These are phyloP conservation scores for Thraustotheca clavata DNA, from an alignment of 352 stramenopile species.

Conservation along the genomic window DNA sequence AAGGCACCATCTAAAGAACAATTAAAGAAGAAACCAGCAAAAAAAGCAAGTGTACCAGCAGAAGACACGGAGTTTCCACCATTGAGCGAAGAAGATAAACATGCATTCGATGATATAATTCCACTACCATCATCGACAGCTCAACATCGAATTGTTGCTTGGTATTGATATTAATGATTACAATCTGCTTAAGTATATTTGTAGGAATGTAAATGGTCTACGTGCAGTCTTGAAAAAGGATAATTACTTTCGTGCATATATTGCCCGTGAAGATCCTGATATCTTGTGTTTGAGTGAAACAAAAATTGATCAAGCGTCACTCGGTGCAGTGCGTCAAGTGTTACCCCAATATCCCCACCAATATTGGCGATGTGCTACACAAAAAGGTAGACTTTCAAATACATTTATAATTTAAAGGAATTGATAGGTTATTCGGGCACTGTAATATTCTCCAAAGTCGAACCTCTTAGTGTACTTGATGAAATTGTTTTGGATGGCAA, in stretches of 20 bases:
- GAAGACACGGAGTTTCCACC: slow-evolving; percentile 16
- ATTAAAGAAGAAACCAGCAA: slow-evolving; percentile 19
- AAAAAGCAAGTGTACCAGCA: neutral
- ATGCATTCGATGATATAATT: neutral
- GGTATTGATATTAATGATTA: neutral
- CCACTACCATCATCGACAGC: neutral
- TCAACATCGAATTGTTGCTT: neutral
- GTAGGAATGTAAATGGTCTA: slow-evolving; percentile 76
- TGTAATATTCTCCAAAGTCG: slow-evolving; percentile 58
- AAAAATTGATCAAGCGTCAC: slow-evolving; percentile 66
- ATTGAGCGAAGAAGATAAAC: neutral
- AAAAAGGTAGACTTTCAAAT: slow-evolving; percentile 35
- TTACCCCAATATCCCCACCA: slow-evolving; percentile 66
- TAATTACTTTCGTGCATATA: slow-evolving; percentile 62
- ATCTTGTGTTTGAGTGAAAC: slow-evolving; percentile 81
- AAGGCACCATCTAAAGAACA: slow-evolving; percentile 4
- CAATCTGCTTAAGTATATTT: neutral
- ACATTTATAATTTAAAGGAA: neutral
- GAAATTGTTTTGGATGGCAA: slow-evolving; percentile 47
- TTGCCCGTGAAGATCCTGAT: slow-evolving; percentile 69
- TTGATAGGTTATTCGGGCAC: slow-evolving; percentile 54
- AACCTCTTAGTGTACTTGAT: slow-evolving; percentile 60
- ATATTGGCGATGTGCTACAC: slow-evolving; percentile 64
- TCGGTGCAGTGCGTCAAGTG: slow-evolving; percentile 47
- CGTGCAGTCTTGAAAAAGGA: slow-evolving; percentile 67